These are phyloP conservation scores for Paramecium primaurelia DNA, from an alignment of 73 alveolate genomes.

Conservation along the genomic window DNA sequence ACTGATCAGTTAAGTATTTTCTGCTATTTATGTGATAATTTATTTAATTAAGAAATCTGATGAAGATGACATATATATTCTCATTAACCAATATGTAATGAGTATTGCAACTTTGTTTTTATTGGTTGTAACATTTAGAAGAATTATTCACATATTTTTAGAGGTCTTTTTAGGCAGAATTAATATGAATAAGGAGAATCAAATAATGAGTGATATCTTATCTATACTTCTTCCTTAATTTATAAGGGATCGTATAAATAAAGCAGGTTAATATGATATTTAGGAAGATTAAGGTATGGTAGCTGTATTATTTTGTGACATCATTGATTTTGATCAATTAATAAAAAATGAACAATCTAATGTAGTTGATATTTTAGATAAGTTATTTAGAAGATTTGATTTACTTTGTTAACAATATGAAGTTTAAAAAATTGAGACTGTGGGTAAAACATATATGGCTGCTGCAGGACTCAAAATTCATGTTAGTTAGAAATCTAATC, in stretches of 20 bases:
- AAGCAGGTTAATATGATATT: conserved; percentile 70
- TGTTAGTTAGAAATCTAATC: conserved; percentile 57
- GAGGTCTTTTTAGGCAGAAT: not conserved
- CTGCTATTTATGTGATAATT: not conserved
- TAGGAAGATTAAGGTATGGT: conserved; percentile 82
- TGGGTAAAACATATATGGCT: conserved; percentile 86
- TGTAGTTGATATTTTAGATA: conserved; percentile 72
- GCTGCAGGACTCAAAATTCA: conserved; percentile 78
- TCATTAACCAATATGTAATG: not conserved
- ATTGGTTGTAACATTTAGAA: not conserved
- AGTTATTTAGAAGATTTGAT: conserved; percentile 75
- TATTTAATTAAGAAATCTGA: not conserved
- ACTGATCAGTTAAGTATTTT: not conserved
- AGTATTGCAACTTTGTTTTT: not conserved
- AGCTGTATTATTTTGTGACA: conserved; percentile 77
- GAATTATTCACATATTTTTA: not conserved
- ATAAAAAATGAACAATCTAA: conserved; percentile 41
- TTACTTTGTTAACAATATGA: conserved; percentile 67
- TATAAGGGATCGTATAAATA: conserved; percentile 49
- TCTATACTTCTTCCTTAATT: conserved; percentile 55
- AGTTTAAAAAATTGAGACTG: conserved; percentile 76
- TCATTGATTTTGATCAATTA: conserved; percentile 70
- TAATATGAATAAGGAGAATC: conserved; percentile 46
- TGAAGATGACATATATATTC: not conserved
- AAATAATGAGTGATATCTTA: conserved; percentile 18